These are phyloP conservation scores for Sporothrix phasma DNA, from an alignment of 2,329 filamentous ascomycete genomes.

Conservation along the genomic window DNA sequence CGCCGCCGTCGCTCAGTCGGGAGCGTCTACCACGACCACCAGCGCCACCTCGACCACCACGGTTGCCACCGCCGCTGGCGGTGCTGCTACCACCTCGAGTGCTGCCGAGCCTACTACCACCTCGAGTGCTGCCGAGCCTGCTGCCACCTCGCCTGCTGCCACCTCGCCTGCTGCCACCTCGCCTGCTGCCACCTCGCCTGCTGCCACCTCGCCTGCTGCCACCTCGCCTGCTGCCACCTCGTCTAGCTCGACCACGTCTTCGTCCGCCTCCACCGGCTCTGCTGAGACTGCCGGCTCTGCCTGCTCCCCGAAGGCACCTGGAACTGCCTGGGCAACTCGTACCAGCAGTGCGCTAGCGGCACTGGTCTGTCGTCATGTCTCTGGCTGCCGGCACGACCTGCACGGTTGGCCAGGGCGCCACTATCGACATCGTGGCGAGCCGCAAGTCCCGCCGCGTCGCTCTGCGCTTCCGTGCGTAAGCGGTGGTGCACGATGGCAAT, in stretches of 20 bases:
- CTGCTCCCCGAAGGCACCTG: conserved; percentile 40
- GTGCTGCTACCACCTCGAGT: not conserved
- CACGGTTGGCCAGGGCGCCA: conserved; percentile 26
- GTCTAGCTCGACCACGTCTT: conserved; percentile 8
- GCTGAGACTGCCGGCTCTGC: conserved; percentile 32
- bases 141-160: not conserved
- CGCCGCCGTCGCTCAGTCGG: not conserved
- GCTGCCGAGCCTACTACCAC: not conserved
- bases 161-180: not conserved
- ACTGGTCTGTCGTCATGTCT: conserved; percentile 33
- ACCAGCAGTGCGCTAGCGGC: conserved; percentile 44
- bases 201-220: not conserved
- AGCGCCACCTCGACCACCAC: conserved; percentile 10
- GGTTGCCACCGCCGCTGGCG: conserved; percentile 1
- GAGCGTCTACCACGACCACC: conserved; percentile 9
- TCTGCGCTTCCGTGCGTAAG: conserved; percentile 4
- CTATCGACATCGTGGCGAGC: conserved; percentile 21
- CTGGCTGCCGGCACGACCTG: conserved; percentile 40
- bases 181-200: not conserved
- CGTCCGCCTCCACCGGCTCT: conserved; percentile 17
- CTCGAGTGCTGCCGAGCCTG: not conserved
- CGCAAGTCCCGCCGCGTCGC: conserved; percentile 22
- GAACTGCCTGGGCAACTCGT: conserved; percentile 40
- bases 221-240: conserved; percentile 11
- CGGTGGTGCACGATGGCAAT: too few species aligned